Percentiles rank a stretch among this genome's conserved stretches.
phyloP scores from a whole-genome alignment of 805 yeast species.

The Hanseniaspora taiwanica region DNA sequence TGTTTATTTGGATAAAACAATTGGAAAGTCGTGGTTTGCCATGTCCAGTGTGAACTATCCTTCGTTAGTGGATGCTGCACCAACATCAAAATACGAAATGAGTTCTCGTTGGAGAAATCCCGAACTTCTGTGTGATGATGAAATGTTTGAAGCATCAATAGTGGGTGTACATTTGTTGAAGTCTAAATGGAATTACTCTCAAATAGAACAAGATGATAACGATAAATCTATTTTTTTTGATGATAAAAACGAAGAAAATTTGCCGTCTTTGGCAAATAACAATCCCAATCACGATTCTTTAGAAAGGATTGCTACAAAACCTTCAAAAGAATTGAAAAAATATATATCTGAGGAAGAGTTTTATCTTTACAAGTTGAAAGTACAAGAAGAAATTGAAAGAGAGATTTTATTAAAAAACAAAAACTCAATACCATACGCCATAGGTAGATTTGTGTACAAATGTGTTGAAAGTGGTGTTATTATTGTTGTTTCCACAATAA shows the following conservation, averaged over 20 bases:
- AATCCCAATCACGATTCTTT: background rate
- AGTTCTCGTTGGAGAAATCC: slow-evolving; percentile 32
- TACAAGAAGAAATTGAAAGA: slow-evolving; percentile 16
- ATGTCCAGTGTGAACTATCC: slow-evolving; percentile 70
- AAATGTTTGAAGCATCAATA: slow-evolving; percentile 29
- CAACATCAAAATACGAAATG: slow-evolving; percentile 44
- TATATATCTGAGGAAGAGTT: slow-evolving; percentile 19
- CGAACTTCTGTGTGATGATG: slow-evolving; percentile 25
- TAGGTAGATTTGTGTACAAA: slow-evolving; percentile 23
- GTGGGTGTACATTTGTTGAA: slow-evolving; percentile 35
- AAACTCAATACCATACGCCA: slow-evolving; percentile 6
- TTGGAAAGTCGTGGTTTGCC: slow-evolving; percentile 69
- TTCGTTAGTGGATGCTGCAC: slow-evolving; percentile 68
- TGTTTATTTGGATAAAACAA: slow-evolving; percentile 55
- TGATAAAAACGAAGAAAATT: background rate
- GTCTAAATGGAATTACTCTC: background rate
- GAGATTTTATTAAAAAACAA: slow-evolving; percentile 11
- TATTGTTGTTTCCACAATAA: slow-evolving; percentile 20
- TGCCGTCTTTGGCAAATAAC: background rate
- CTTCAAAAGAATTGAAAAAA: slow-evolving; percentile 10
- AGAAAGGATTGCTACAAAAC: background rate
- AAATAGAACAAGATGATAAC: background rate
- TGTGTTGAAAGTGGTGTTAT: slow-evolving; percentile 29
- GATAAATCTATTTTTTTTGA: background rate
- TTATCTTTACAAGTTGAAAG: slow-evolving; percentile 10